A percentile compares a stretch with the other conserved stretches of the same genome.
Evolutionary conservation across 2,329 filamentous ascomycete genomes (phyloP).

Genomic region (Xenosphaeropsis pyriputrescens): DNA sequence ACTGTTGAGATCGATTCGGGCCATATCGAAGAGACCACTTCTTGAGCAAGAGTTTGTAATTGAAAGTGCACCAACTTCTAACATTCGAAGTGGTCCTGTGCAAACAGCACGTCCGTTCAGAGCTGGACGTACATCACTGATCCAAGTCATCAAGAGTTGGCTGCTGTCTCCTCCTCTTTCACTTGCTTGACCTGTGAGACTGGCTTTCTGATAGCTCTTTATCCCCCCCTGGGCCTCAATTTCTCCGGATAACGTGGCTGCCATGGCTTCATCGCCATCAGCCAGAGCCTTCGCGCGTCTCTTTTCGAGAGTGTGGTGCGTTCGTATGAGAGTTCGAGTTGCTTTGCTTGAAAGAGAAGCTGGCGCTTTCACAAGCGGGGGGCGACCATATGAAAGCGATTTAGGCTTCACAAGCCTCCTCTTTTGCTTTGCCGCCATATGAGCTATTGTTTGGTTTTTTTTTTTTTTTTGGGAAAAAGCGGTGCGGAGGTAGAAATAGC

Average conservation of each 20-base stretch:
- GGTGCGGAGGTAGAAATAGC: too few species aligned
- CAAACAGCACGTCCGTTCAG: slow-evolving; percentile 9
- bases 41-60: slow-evolving; percentile 72
- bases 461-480: too few species aligned
- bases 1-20: slow-evolving; percentile 81
- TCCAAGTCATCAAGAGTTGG: slow-evolving; percentile 47
- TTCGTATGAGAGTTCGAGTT: slow-evolving; percentile 49
- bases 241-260: slow-evolving; percentile 30
- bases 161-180: slow-evolving; percentile 57
- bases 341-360: slow-evolving; percentile 50
- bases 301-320: slow-evolving; percentile 51
- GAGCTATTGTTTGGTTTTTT: too few species aligned
- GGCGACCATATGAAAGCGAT: slow-evolving; percentile 36
- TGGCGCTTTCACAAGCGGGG: slow-evolving; percentile 35
- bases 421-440: slow-evolving; percentile 23
- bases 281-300: slow-evolving; percentile 37
- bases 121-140: slow-evolving; percentile 22
- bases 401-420: slow-evolving; percentile 28
- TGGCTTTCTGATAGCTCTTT: slow-evolving; percentile 49
- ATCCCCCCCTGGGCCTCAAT: slow-evolving; percentile 45
- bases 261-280: slow-evolving; percentile 34
- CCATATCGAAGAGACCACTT: slow-evolving; percentile 55
- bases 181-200: slow-evolving; percentile 50
- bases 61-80: slow-evolving; percentile 83
- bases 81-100: slow-evolving; percentile 39